Evolutionary conservation across 106 monocot genomes (phyloP).

Genomic region (Platanthera zijinensis): DNA sequence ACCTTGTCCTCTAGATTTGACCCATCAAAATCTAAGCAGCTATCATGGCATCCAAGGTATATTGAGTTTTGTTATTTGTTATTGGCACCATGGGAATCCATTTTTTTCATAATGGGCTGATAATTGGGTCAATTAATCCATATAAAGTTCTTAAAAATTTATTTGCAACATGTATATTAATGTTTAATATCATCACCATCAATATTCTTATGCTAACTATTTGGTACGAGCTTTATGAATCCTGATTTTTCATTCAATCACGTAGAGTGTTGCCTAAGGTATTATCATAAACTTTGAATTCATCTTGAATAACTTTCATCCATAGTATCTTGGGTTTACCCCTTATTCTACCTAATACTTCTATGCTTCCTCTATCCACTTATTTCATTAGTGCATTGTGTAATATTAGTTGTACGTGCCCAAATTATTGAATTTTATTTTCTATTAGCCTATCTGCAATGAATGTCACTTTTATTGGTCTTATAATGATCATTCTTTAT

Average conservation of each 20-base stretch:
- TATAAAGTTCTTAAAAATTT: background rate
- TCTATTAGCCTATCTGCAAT: no score
- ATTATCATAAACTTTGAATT: background rate
- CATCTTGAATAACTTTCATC: background rate
- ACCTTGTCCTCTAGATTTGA: constrained; percentile 22
- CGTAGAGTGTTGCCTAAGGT: background rate
- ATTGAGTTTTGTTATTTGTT: constrained; percentile 3
- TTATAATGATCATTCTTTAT: no score
- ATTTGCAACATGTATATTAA: no score
- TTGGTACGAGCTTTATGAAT: background rate
- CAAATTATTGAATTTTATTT: no score
- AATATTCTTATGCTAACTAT: background rate
- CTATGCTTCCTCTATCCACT: no score
- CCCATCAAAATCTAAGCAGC: constrained; percentile 44
- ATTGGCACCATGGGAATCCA: background rate
- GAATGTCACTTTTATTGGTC: no score
- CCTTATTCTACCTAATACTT: background rate
- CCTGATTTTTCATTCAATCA: background rate
- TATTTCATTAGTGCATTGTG: no score
- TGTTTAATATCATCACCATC: no score
- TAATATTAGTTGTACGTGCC: no score
- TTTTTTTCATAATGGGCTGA: background rate
- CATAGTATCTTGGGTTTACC: no score
- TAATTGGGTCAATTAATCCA: background rate
- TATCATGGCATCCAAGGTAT: constrained; percentile 63